phyloP scores from a whole-genome alignment of 106 monocot genomes.

The Posidonia australis region DNA sequence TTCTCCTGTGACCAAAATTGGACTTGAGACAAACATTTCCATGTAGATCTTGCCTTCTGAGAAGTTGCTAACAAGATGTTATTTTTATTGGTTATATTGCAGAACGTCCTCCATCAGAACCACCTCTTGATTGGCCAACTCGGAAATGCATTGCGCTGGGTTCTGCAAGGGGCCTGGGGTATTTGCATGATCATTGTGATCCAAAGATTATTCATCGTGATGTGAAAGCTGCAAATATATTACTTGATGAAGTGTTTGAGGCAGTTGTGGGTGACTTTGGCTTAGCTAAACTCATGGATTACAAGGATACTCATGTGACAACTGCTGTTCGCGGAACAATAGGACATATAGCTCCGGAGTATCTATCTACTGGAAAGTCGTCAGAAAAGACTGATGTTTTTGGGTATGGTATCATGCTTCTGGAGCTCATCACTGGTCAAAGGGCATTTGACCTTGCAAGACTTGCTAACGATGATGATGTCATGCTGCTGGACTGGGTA shows the following conservation, averaged over 20 bases:
- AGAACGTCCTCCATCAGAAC: constrained; percentile 9
- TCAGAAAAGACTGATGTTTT: constrained; percentile 24
- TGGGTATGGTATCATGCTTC: constrained; percentile 23
- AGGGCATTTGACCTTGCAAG: constrained; percentile 23
- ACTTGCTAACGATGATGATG: constrained; percentile 22
- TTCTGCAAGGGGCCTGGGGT: constrained; percentile 15
- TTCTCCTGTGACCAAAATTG: no score
- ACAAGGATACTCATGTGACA: constrained; percentile 16
- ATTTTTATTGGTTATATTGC: neutral
- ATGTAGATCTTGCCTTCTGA: no score
- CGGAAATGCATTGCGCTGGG: constrained; percentile 21
- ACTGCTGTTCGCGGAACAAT: constrained; percentile 21
- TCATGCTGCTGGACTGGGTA: constrained; percentile 23
- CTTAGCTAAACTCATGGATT: constrained; percentile 18
- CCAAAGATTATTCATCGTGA: constrained; percentile 25
- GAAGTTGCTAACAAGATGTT: no score
- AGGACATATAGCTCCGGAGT: constrained; percentile 18
- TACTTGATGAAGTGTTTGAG: constrained; percentile 16
- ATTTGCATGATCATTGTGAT: constrained; percentile 26
- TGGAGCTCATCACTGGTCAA: constrained; percentile 21
- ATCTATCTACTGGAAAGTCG: constrained; percentile 22
- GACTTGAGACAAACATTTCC: no score
- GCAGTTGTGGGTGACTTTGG: constrained; percentile 21
- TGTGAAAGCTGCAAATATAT: constrained; percentile 24
- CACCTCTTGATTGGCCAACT: constrained; percentile 10